Percentiles rank a stretch among this genome's conserved stretches.
phyloP scores from a whole-genome alignment of 768 basidiomycete genomes.

The Hypsizygus marmoreus region DNA sequence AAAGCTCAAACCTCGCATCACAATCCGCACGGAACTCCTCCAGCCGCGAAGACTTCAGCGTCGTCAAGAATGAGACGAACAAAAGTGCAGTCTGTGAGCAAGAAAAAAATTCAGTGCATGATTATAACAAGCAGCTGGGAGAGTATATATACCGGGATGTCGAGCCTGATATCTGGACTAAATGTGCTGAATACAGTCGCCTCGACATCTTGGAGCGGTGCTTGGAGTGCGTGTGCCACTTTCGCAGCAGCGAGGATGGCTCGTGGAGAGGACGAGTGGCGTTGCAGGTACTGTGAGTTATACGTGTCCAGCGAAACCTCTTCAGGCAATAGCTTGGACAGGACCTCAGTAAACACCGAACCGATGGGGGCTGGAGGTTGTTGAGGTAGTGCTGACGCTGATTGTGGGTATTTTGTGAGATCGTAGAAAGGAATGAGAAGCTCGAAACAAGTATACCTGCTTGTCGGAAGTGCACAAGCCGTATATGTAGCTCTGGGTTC shows the following conservation, averaged over 20 bases:
- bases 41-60: constrained; percentile 50
- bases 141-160: constrained; percentile 44
- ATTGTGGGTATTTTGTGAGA: not conserved
- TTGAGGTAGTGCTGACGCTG: constrained; percentile 50
- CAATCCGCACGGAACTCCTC: constrained; percentile 66
- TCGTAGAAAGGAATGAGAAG: not conserved
- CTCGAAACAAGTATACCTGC: constrained; percentile 40
- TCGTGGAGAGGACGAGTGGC: constrained; percentile 46
- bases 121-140: not conserved
- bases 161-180: constrained; percentile 41
- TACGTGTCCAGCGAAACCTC: constrained; percentile 62
- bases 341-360: constrained; percentile 46
- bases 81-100: constrained; percentile 50
- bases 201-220: constrained; percentile 63
- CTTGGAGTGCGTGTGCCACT: constrained; percentile 48
- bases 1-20: constrained; percentile 53
- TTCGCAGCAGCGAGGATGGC: constrained; percentile 68
- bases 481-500: constrained; percentile 70
- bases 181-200: constrained; percentile 52
- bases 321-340: constrained; percentile 56
- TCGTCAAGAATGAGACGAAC: constrained; percentile 48
- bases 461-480: constrained; percentile 64
- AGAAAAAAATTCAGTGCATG: not conserved
- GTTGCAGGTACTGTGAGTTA: constrained; percentile 78
- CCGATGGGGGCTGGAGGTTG: constrained; percentile 47